These are phyloP conservation scores for Nothomitra cinnamomea DNA, from an alignment of 2,329 filamentous ascomycete genomes.

Conservation along the genomic window DNA sequence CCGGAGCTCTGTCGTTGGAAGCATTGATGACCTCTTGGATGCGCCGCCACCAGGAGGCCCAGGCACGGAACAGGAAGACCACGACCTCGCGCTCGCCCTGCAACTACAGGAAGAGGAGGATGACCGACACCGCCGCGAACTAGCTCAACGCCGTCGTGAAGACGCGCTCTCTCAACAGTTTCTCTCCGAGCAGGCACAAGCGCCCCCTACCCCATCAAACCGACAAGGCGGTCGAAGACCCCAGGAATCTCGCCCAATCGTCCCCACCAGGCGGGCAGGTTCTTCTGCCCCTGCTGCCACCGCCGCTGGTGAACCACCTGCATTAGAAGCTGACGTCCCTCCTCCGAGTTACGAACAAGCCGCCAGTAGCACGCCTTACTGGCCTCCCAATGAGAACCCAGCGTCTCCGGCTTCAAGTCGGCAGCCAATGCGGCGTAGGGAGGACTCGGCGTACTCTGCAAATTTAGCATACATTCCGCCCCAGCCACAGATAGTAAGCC, in stretches of 20 bases:
- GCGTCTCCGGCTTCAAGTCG: constrained; percentile 4
- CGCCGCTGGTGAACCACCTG: constrained; percentile 8
- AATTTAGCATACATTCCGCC: constrained; percentile 5
- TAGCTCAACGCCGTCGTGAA: constrained; percentile 40
- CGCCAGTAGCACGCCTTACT: constrained; percentile 36
- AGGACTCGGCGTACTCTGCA: constrained; percentile 5
- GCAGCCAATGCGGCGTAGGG: constrained; percentile 7
- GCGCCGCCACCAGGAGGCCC: constrained; percentile 19
- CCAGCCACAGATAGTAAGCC: background rate
- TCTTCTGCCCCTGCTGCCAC: constrained; percentile 6
- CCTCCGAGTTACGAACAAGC: constrained; percentile 52
- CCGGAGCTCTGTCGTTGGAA: background rate
- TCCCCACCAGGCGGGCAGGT: constrained; percentile 25
- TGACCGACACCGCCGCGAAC: constrained; percentile 44
- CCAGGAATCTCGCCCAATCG: constrained; percentile 21
- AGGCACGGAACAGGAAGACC: constrained; percentile 62
- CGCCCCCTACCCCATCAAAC: constrained; percentile 9
- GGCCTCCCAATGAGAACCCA: constrained; percentile 17
- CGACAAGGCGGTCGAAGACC: constrained; percentile 12
- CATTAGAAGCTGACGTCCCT: constrained; percentile 28
- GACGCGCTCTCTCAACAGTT: constrained; percentile 51
- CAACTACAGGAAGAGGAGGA: constrained; percentile 94
- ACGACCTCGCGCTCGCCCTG: constrained; percentile 68
- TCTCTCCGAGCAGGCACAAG: constrained; percentile 43
- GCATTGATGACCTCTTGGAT: constrained; percentile 7